phyloP scores from a whole-genome alignment of 2,329 filamentous ascomycete species.

The Ophiostoma quercus region DNA sequence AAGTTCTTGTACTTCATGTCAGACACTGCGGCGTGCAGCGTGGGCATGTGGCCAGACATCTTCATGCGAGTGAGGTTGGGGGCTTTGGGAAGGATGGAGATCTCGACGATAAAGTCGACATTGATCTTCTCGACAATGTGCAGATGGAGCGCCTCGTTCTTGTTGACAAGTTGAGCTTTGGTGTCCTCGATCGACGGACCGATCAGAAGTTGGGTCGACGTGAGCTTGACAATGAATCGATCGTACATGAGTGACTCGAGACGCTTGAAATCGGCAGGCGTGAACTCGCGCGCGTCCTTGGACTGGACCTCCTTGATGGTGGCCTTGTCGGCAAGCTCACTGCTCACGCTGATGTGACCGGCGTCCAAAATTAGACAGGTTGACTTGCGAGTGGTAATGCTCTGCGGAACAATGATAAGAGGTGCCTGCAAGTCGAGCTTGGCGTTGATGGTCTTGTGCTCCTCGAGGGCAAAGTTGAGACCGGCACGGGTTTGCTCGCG shows the following conservation, averaged over 20 bases:
- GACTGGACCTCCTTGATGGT: constrained; percentile 84
- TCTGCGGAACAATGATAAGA: constrained; percentile 92
- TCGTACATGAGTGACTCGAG: constrained; percentile 96
- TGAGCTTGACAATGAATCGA: constrained; percentile 86
- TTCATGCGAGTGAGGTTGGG: constrained; percentile 88
- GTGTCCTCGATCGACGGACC: constrained; percentile 89
- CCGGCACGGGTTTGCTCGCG: constrained; percentile 93
- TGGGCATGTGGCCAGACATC: constrained; percentile 84
- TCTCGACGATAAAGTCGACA: constrained; percentile 92
- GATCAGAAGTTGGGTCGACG: constrained; percentile 92
- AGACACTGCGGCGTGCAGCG: constrained; percentile 85
- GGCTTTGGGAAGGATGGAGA: constrained; percentile 93
- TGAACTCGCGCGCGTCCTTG: constrained; percentile 83
- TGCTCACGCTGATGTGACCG: constrained; percentile 90
- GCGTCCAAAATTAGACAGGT: constrained; percentile 93
- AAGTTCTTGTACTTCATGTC: constrained; percentile 95
- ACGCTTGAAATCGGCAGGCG: constrained; percentile 78
- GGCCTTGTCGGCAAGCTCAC: constrained; percentile 86
- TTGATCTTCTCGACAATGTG: constrained; percentile 97
- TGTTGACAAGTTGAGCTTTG: constrained; percentile 68
- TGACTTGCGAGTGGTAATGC: constrained; percentile 72
- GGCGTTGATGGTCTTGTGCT: constrained; percentile 97
- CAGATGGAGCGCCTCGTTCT: constrained; percentile 63
- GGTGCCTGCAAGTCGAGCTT: constrained; percentile 93
- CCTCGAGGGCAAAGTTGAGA: constrained; percentile 90